Conservation (phyloP, 2,329 filamentous ascomycete species). For the Neocucurbitaria cava region DNA sequence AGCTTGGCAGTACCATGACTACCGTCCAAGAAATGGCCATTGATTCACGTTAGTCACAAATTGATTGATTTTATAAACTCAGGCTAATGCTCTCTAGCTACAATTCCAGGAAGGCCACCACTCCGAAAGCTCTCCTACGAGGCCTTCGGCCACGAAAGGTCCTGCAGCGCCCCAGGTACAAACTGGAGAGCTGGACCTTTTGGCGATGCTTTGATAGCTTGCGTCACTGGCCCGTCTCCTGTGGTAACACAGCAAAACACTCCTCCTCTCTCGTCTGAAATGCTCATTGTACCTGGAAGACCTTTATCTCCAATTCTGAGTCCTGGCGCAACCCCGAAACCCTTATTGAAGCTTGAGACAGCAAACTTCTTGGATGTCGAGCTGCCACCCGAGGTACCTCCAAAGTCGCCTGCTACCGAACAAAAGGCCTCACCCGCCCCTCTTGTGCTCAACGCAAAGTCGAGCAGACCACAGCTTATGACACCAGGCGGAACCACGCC, state of each 20-base stretch:
- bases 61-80: neutral
- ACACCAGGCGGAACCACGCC: constrained; percentile 38
- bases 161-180: constrained; percentile 48
- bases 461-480: constrained; percentile 40
- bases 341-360: constrained; percentile 44
- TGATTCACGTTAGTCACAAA: constrained; percentile 48
- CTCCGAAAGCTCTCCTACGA: constrained; percentile 46
- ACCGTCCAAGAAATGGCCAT: constrained; percentile 48
- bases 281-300: constrained; percentile 15
- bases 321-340: constrained; percentile 37
- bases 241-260: constrained; percentile 24
- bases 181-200: constrained; percentile 49
- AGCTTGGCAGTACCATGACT: constrained; percentile 48
- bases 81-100: constrained; percentile 39
- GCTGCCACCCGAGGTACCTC: constrained; percentile 44
- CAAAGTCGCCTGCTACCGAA: constrained; percentile 45
- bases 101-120: constrained; percentile 50
- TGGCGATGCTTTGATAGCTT: constrained; percentile 49
- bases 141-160: constrained; percentile 47
- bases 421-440: constrained; percentile 45
- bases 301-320: constrained; percentile 43
- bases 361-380: constrained; percentile 28
- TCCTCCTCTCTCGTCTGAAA: constrained; percentile 20
- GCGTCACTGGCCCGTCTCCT: constrained; percentile 46
- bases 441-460: constrained; percentile 38